These are phyloP conservation scores for Cucurbita maxima DNA, from an alignment of 306 rosid genomes.

Conservation along the genomic window DNA sequence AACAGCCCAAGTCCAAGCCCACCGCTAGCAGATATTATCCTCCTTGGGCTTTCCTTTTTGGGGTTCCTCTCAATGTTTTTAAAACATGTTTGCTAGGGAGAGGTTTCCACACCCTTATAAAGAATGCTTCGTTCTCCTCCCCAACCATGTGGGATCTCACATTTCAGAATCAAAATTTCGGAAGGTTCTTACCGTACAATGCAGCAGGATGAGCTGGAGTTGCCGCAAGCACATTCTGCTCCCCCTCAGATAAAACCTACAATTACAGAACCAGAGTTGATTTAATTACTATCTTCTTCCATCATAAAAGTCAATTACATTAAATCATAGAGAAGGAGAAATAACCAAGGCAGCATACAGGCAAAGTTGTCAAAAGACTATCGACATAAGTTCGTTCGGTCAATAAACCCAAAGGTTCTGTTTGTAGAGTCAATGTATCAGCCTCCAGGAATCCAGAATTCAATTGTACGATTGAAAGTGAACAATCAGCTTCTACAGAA, in stretches of 20 bases:
- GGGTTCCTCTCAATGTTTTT: too few relatives aligned
- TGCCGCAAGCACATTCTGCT: slow-evolving; percentile 78
- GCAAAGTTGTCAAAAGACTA: slow-evolving; percentile 61
- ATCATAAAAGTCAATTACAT: background rate
- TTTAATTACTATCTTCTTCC: background rate
- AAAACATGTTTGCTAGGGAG: too few relatives aligned
- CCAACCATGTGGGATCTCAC: too few relatives aligned
- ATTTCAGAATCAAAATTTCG: background rate
- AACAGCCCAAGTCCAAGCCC: too few relatives aligned
- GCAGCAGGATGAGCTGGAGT: slow-evolving; percentile 93
- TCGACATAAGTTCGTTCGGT: slow-evolving; percentile 52
- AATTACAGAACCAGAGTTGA: slow-evolving; percentile 2
- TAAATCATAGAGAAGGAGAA: background rate
- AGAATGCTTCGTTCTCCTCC: too few relatives aligned
- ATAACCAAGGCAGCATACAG: slow-evolving; percentile 34
- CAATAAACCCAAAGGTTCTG: slow-evolving; percentile 50
- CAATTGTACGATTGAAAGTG: slow-evolving; percentile 42
- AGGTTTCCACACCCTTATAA: too few relatives aligned
- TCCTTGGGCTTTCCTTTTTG: too few relatives aligned
- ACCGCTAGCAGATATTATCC: too few relatives aligned
- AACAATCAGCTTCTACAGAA: slow-evolving; percentile 32
- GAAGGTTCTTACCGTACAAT: slow-evolving; percentile 48
- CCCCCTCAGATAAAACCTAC: slow-evolving; percentile 75
- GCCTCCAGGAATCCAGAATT: slow-evolving; percentile 46
- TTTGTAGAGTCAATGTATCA: slow-evolving; percentile 38